Conservation (phyloP, 2,329 filamentous ascomycete genomes). For the Domatiomyces globalis region DNA sequence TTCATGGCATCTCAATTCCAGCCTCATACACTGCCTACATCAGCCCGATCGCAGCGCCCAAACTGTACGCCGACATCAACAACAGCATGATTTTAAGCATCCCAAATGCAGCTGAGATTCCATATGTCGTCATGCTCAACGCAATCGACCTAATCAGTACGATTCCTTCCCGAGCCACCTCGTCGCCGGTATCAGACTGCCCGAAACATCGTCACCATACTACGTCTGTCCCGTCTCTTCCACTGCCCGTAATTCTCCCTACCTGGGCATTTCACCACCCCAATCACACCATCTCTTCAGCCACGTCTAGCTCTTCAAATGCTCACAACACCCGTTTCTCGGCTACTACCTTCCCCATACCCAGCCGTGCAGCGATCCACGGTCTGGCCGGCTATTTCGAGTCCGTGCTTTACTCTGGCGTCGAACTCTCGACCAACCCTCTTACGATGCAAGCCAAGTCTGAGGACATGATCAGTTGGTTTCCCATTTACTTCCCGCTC, state of each 20-base stretch:
- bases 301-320: constrained; percentile 41
- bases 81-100: constrained; percentile 45
- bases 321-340: constrained; percentile 80
- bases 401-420: constrained; percentile 60
- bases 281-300: constrained; percentile 20
- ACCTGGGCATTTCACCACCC: constrained; percentile 32
- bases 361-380: constrained; percentile 69
- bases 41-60: constrained; percentile 80
- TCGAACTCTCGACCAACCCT: constrained; percentile 66
- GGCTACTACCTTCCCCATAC: constrained; percentile 62
- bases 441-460: constrained; percentile 86
- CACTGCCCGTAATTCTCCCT: constrained; percentile 27
- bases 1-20: constrained; percentile 83
- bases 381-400: constrained; percentile 93
- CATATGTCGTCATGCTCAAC: constrained; percentile 87
- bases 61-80: constrained; percentile 67
- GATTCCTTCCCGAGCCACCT: constrained; percentile 28
- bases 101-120: constrained; percentile 66
- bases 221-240: constrained; percentile 17
- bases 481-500: constrained; percentile 93
- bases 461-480: constrained; percentile 98
- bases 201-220: constrained; percentile 2
- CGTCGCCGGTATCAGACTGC: background rate
- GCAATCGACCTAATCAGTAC: constrained; percentile 75
- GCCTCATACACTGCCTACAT: constrained; percentile 85